Base-by-base conservation (phyloP, 176 grass and related monocot species). In the Oryza brachyantha region DNA sequence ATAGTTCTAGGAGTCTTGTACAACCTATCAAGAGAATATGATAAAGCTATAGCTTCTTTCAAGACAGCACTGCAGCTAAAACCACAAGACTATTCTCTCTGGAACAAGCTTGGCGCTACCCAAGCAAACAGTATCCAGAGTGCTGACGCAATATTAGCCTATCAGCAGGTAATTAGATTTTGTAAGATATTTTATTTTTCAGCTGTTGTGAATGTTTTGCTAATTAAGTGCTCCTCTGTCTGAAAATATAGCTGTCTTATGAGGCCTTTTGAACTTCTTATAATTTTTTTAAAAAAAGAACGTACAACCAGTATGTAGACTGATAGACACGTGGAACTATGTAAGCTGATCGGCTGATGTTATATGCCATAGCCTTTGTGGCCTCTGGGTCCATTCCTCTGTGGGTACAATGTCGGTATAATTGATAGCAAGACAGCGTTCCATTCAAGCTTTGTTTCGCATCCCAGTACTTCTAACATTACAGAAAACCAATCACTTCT, bases 101-200 rank as follows among this genome's bases (percentile, higher is more conserved):
- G 96, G 96, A 99, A 99, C 78, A 99, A 99, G 59, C 96, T 99
- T 79, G 96, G 96, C 79, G 96, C 96, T 24, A 99, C 96, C 40
- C 96, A 95, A 93, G 96, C 96, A 68, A 99, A 99, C 50, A 99
- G 92, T 72, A 76, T 99, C 74, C 96, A 95, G 63, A 95, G 92
- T 87, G 92, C 90, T 52, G 92, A 99, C 70, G 96, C 96, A 27
- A 90, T 99, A 89, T 83, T 88, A 38, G 96, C 96, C 66, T 99
- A 99, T 77, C 96, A 95, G 83, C 90, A 99, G 92, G 95, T 98
- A 89, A 70, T 78, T 79, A 64, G 25, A 21, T 40, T 61, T 29
- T 21, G 32, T 19, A 77, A 73, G 59, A 22, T 78, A 37, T 39
- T 81, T 9, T 13, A 34, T 64, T 19, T 72, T 74, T 29, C 32